Percentiles rank a stretch among this genome's conserved stretches.
Conservation (phyloP, 108 stramenopile species). For the Conticribra guillardii region DNA sequence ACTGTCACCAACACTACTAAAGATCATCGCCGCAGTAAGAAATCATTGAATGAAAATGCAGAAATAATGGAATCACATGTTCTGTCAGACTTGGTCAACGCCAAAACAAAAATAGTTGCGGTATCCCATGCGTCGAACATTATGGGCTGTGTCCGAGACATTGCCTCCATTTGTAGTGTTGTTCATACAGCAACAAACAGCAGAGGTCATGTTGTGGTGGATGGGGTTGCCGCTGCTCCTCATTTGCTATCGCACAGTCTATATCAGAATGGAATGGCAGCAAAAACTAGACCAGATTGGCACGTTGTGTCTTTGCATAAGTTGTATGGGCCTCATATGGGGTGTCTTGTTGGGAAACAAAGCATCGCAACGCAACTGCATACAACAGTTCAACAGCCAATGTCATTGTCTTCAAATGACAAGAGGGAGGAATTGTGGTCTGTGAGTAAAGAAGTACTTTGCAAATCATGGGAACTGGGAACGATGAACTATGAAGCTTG, state of each 20-base stretch:
- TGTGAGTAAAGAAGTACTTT: constrained; percentile 8
- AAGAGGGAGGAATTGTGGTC: not conserved
- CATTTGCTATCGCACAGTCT: constrained; percentile 48
- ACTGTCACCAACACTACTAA: constrained; percentile 22
- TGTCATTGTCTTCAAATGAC: not conserved
- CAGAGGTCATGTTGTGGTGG: constrained; percentile 71
- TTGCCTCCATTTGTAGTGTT: constrained; percentile 35
- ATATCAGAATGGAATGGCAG: constrained; percentile 20
- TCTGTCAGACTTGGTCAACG: constrained; percentile 54
- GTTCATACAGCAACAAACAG: constrained; percentile 45
- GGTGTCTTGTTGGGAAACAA: constrained; percentile 55
- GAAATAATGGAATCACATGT: constrained; percentile 17
- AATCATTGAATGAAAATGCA: not conserved
- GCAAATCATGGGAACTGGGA: constrained; percentile 58
- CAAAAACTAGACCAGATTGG: constrained; percentile 59
- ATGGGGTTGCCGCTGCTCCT: constrained; percentile 86
- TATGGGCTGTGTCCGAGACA: constrained; percentile 70
- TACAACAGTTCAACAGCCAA: not conserved
- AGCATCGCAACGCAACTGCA: constrained; percentile 15
- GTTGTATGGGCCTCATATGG: constrained; percentile 83
- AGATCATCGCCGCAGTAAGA: not conserved
- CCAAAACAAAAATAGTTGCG: constrained; percentile 65
- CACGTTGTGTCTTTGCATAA: constrained; percentile 84
- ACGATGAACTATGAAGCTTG: constrained; percentile 87
- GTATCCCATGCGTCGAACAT: constrained; percentile 85